Base-by-base conservation (phyloP, 139 green algal species). In the Auxenochlorella protothecoides region DNA sequence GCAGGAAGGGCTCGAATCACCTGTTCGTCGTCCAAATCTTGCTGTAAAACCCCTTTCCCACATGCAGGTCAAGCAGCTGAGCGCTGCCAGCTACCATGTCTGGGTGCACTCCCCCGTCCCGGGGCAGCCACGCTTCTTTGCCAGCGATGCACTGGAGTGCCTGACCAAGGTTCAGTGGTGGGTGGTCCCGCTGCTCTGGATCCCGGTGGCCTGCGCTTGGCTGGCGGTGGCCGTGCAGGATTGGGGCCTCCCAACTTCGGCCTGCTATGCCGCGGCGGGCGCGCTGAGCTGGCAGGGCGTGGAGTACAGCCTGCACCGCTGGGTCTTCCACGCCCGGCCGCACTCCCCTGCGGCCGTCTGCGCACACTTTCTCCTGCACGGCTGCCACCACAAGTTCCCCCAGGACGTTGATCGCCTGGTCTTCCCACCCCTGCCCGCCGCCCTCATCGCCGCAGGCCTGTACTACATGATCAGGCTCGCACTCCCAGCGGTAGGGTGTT, bases 361-460 rank as follows among this genome's bases (percentile, higher is more conserved):
- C 2, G 63, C 93, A 2, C 93, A 98, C 76, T 98, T 97, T 72
- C 73, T 95, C 0, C 88, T 98, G 62, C 93, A 98, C 64, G 93
- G 93, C 54, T 93, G 86, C 76, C 93, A 98, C 75, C 93, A 98
- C 87, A 98, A 98, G 84, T 95, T 84, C 71, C 93, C 93, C 4
- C 81, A 84, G 67, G 93, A 98, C 74, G 65, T 68, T n/a, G 64
- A 87, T 53, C 79, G 93, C 3, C 83, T 98, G 5, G 93, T 98
- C 0, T 97, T 98, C 68, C 93, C 93, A n/a, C 92, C 91, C 3
- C 63, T 92, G 7, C 86, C 90, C 0, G 87, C 86, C 4, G 82
- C 77, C 3, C 53, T 79, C 4, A 77, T 93, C 4, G 71, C 81
- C 2, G 67, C 67, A 2, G 54, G 66, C 3, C 74, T 90, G 3